Evolutionary conservation across 106 monocot genomes (phyloP).

Genomic region (Phalaenopsis equestris): DNA sequence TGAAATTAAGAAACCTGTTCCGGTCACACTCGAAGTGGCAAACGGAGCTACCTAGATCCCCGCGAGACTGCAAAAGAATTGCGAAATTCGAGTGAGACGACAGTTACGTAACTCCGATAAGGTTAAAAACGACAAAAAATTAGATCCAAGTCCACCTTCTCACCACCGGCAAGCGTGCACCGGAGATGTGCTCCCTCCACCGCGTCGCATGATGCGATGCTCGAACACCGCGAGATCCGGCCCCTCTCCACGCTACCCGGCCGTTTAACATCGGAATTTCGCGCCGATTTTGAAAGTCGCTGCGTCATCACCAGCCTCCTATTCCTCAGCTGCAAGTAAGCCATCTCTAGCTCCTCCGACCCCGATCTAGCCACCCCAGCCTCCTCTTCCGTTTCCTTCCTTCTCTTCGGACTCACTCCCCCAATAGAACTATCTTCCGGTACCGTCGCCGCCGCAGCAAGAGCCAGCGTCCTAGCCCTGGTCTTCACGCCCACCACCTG

Average conservation of each 20-base stretch:
- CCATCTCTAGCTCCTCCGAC: conserved; percentile 11
- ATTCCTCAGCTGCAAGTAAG: conserved; percentile 16
- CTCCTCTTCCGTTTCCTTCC: conserved; percentile 1
- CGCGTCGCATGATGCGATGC: conserved; percentile 10
- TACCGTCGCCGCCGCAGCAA: conserved; percentile 9
- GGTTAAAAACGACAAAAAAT: neutral
- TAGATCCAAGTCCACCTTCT: conserved; percentile 25
- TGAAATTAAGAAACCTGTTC: conserved; percentile 12
- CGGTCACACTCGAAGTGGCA: conserved; percentile 17
- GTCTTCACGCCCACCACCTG: conserved; percentile 16
- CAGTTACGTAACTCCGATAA: conserved; percentile 3
- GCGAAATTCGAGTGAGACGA: neutral
- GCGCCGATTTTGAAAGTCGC: conserved; percentile 1
- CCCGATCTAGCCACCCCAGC: neutral
- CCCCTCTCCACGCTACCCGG: neutral
- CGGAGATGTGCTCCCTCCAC: neutral
- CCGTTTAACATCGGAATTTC: neutral
- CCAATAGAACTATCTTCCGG: neutral
- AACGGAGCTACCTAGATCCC: conserved; percentile 9
- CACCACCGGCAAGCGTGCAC: neutral
- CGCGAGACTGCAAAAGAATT: conserved; percentile 1
- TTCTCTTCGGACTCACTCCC: neutral
- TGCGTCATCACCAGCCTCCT: conserved; percentile 16
- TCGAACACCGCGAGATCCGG: conserved; percentile 16
- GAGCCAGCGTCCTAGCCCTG: conserved; percentile 20